These are phyloP conservation scores for Huntiella bhutanensis DNA, from an alignment of 2,329 filamentous ascomycete genomes.

Conservation along the genomic window DNA sequence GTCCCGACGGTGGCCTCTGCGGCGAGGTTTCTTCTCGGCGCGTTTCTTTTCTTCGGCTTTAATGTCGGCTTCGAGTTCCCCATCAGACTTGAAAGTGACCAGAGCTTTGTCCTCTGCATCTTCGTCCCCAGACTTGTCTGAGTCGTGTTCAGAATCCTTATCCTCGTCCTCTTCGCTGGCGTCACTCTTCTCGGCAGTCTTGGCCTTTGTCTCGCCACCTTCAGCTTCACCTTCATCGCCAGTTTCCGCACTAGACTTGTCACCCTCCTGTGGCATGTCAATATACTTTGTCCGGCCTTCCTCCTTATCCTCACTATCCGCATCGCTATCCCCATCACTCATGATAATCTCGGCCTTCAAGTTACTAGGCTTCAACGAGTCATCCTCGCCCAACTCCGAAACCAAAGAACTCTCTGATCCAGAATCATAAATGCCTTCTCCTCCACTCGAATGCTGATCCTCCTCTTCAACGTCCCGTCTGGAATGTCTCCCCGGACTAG, in stretches of 20 bases:
- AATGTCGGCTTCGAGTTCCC: not conserved
- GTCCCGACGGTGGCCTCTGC: not conserved
- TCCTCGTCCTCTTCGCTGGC: not conserved
- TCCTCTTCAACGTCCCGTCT: not conserved
- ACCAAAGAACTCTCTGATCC: not conserved
- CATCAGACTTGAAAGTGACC: not conserved
- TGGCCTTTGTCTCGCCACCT: not conserved
- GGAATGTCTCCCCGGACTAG: no score
- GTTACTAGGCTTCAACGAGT: not conserved
- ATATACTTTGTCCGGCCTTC: not conserved
- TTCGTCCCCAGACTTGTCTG: not conserved
- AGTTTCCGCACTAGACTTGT: not conserved
- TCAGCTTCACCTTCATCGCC: not conserved
- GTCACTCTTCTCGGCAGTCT: conserved; percentile 1
- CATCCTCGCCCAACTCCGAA: not conserved
- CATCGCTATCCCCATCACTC: not conserved
- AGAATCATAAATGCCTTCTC: not conserved
- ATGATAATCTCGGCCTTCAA: no score
- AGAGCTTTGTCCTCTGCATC: not conserved
- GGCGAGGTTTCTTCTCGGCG: conserved; percentile 1
- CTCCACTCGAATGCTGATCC: not conserved
- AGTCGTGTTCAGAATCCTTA: not conserved
- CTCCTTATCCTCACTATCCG: not conserved
- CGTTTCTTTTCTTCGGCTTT: not conserved
- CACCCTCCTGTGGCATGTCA: not conserved